phyloP scores from a whole-genome alignment of 2,329 filamentous ascomycete species.

The Xylariales sp. region DNA sequence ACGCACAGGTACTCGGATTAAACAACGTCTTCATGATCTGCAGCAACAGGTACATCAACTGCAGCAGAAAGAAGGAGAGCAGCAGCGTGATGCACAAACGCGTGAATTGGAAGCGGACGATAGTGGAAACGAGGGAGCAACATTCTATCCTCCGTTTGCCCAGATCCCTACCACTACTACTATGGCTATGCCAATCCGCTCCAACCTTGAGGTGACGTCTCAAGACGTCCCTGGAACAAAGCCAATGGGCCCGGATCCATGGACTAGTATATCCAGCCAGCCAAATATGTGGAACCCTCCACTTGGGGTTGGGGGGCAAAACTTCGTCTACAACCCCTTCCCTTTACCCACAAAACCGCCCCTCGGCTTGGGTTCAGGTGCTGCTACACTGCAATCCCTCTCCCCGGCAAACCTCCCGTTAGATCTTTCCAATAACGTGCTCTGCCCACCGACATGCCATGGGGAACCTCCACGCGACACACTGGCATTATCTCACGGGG shows the following conservation, averaged over 20 bases:
- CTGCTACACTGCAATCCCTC: background rate
- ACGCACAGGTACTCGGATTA: slow-evolving; percentile 27
- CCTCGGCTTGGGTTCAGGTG: background rate
- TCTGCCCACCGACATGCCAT: slow-evolving; percentile 6
- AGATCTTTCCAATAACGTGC: background rate
- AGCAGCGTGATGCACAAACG: background rate
- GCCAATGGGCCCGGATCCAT: background rate
- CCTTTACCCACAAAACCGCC: slow-evolving; percentile 9
- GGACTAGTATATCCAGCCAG: slow-evolving; percentile 15
- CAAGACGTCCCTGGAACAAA: slow-evolving; percentile 13
- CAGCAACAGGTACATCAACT: slow-evolving; percentile 29
- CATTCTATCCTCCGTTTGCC: background rate
- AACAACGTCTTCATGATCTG: slow-evolving; percentile 31
- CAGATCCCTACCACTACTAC: background rate
- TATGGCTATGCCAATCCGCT: too few relatives aligned
- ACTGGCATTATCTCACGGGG: slow-evolving; percentile 1
- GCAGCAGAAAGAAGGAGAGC: slow-evolving; percentile 28
- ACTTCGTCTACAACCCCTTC: slow-evolving; percentile 5
- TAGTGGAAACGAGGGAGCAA: slow-evolving; percentile 7
- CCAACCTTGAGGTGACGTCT: slow-evolving; percentile 2
- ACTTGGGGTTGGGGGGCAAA: background rate
- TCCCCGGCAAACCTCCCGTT: slow-evolving; percentile 8
- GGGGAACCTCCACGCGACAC: slow-evolving; percentile 4
- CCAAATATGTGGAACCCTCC: slow-evolving; percentile 19
- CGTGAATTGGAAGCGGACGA: slow-evolving; percentile 9